phyloP scores from a whole-genome alignment of 345 rosid species.

The Cardiospermum halicacabum region DNA sequence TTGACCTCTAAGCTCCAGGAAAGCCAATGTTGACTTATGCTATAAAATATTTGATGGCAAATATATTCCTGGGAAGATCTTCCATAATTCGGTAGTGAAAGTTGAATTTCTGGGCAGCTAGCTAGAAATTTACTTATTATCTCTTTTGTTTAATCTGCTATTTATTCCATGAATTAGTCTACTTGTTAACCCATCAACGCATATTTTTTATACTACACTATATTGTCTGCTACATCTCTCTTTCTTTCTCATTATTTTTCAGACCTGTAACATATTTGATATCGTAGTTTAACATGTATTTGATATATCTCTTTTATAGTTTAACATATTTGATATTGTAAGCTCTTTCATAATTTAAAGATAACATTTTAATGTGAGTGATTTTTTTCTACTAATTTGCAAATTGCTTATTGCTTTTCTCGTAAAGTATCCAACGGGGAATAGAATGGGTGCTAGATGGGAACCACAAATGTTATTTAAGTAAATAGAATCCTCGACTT shows the following conservation, averaged over 20 bases:
- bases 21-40: not conserved
- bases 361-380: not conserved
- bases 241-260: not conserved
- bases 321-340: too few species aligned
- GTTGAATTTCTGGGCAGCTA: not conserved
- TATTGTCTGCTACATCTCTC: not conserved
- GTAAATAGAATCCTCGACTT: not conserved
- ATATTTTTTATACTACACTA: not conserved
- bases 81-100: not conserved
- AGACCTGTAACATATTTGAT: not conserved
- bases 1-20: not conserved
- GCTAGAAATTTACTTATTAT: not conserved
- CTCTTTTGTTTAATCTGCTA: not conserved
- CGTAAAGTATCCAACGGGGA: not conserved
- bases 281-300: too few species aligned
- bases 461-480: not conserved
- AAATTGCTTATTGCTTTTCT: not conserved
- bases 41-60: not conserved
- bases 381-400: not conserved
- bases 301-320: too few species aligned
- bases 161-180: too few species aligned
- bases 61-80: not conserved
- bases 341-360: too few species aligned
- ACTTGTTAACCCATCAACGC: too few species aligned
- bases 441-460: not conserved